These are phyloP conservation scores for Athelia sp. DNA, from an alignment of 1,284 basidiomycete species.

Conservation along the genomic window DNA sequence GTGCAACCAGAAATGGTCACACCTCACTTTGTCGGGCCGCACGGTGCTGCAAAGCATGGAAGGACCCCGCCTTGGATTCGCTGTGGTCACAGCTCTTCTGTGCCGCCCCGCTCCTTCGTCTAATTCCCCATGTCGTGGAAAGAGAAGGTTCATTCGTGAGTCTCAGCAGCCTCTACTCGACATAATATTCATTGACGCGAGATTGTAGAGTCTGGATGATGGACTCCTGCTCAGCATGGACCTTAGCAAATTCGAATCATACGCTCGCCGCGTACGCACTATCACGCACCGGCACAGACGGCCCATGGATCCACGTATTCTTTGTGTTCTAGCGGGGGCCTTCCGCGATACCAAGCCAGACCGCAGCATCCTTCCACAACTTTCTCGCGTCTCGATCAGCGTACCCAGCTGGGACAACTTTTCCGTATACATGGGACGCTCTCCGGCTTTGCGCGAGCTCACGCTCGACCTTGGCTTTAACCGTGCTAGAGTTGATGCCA, in stretches of 20 bases:
- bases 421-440: conserved; percentile 27
- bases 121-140: conserved; percentile 31
- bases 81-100: conserved; percentile 45
- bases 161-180: too few species aligned
- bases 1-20: conserved; percentile 10
- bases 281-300: conserved; percentile 31
- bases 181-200: too few species aligned
- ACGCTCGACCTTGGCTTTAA: conserved; percentile 41
- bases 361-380: conserved; percentile 24
- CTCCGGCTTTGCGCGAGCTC: conserved; percentile 31
- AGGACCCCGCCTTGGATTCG: conserved; percentile 49
- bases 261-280: conserved; percentile 43
- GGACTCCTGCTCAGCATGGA: conserved; percentile 7
- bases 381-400: conserved; percentile 34
- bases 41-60: conserved; percentile 47
- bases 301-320: conserved; percentile 19
- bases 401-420: conserved; percentile 26
- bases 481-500: neutral
- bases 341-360: conserved; percentile 8
- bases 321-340: conserved; percentile 15
- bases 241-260: conserved; percentile 30
- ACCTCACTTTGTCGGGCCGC: conserved; percentile 27
- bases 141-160: conserved; percentile 27
- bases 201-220: conserved; percentile 14
- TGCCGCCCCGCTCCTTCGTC: conserved; percentile 38